These are phyloP conservation scores for Botrytis byssoidea DNA, from an alignment of 2,329 filamentous ascomycete genomes.

Conservation along the genomic window DNA sequence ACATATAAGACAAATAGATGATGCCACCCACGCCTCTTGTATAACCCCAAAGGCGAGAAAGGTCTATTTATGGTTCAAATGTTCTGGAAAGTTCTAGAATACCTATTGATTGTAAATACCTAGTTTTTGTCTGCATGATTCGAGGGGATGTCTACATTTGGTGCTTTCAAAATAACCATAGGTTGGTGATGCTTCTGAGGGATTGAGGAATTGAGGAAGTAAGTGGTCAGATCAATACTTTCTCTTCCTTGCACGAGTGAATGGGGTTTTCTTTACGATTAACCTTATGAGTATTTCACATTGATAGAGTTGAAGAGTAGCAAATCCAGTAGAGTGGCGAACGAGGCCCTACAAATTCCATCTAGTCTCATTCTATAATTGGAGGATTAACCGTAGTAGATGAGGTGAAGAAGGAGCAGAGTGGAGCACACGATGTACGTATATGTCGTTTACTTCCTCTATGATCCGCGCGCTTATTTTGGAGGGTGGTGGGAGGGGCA, in stretches of 20 bases:
- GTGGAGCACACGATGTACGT: background rate
- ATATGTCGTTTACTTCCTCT: background rate
- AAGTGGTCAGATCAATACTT: background rate
- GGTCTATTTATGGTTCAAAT: background rate
- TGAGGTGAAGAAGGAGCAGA: background rate
- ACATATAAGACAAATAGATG: background rate
- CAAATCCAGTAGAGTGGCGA: background rate
- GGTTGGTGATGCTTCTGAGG: background rate
- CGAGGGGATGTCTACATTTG: background rate
- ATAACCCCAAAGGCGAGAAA: background rate
- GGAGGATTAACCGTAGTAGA: background rate
- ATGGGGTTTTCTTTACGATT: background rate
- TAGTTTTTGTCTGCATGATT: background rate
- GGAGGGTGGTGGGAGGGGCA: background rate
- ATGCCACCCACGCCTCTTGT: background rate
- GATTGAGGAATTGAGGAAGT: background rate
- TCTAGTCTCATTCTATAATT: background rate
- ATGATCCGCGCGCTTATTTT: background rate
- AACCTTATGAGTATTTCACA: background rate
- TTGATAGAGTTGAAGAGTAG: background rate
- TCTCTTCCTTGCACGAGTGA: background rate
- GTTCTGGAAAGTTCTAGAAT: slow-evolving; percentile 9
- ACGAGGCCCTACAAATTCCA: background rate
- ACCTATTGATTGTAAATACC: background rate
- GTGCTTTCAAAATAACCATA: background rate